Base-by-base conservation (phyloP, 2,329 filamentous ascomycete genomes). In the Alternaria triticimaculans region DNA sequence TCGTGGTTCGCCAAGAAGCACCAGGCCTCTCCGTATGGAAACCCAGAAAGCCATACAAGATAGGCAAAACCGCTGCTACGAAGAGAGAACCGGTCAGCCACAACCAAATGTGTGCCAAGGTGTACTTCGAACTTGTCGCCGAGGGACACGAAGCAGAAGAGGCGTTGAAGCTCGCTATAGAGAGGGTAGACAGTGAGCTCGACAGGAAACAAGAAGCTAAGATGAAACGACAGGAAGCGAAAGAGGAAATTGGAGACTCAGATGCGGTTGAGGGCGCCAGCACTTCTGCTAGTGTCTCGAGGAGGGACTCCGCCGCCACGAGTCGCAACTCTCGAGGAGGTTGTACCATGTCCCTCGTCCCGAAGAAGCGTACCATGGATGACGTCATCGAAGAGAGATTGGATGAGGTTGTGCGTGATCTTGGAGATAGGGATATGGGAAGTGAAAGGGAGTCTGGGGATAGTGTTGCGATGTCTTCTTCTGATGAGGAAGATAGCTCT, bases 51-150 rank as follows among this genome's bases (percentile, higher is more conserved):
- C 68, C 70, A 7, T 68, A 76, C 57, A 74, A 64, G 8, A 33
- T n/a, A 12, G 37, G 60, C 6, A 60, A 58, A 11, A 3, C 57
- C 7, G 26, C 15, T 30, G 8, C 10, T 1, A 58, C 44, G 15
- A 20, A 25, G n/a, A 59, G 15, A 12, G 43, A 53, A n/a, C 11
- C 60, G 4, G n/a, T 28, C 10, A 49, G 55, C 0, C 73, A 76
- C 25, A 76, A 75, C 26, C 74, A 77, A 43, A 62, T 69, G 18
- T 69, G 66, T 18, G 62, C 68, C 1, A 68, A 62, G 28, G 68
- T 62, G 21, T 74, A 75, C 48, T 71, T 68, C 54, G 62, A 63
- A 9, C 60, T 63, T 2, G n/a, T 75, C 5, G 68, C 62, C 2
- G 23, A 54, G 4, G 74, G 63, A 1, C 10, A 55, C 11, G 30